phyloP scores from a whole-genome alignment of 1,139 yeast genomes.

The Yamadazyma jaroonii region DNA sequence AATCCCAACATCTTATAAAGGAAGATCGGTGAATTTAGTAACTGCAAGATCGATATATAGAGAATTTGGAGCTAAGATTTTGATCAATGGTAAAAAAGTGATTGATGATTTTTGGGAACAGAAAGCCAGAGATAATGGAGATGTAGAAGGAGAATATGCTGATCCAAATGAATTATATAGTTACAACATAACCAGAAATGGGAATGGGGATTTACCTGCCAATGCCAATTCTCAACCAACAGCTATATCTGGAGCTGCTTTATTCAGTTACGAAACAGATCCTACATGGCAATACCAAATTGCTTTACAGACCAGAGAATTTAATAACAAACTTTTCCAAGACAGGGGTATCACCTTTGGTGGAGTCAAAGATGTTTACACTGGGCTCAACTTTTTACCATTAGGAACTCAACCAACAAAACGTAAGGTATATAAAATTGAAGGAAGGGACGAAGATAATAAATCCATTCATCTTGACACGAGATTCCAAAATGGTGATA shows the following conservation, averaged over 20 bases:
- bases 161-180: slow-evolving; percentile 59
- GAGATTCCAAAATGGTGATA: slow-evolving; percentile 42
- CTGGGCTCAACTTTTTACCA: slow-evolving; percentile 76
- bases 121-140: slow-evolving; percentile 67
- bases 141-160: slow-evolving; percentile 76
- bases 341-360: slow-evolving; percentile 57
- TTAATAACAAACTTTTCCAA: slow-evolving; percentile 59
- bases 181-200: slow-evolving; percentile 17
- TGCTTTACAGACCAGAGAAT: slow-evolving; percentile 71
- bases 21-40: slow-evolving; percentile 84
- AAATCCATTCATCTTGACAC: slow-evolving; percentile 47
- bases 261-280: slow-evolving; percentile 51
- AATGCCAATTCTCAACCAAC: slow-evolving; percentile 20
- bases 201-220: slow-evolving; percentile 17
- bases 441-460: slow-evolving; percentile 11
- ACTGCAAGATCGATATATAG: slow-evolving; percentile 87
- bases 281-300: slow-evolving; percentile 87
- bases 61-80: slow-evolving; percentile 87
- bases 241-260: slow-evolving; percentile 39
- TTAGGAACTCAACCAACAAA: slow-evolving; percentile 68
- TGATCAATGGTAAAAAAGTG: slow-evolving; percentile 77
- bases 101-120: slow-evolving; percentile 89
- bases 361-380: slow-evolving; percentile 77
- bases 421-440: slow-evolving; percentile 21
- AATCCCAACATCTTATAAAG: slow-evolving; percentile 88